These are phyloP conservation scores for Fusarium sp. DNA, from an alignment of 2,329 filamentous ascomycete species.

Conservation along the genomic window DNA sequence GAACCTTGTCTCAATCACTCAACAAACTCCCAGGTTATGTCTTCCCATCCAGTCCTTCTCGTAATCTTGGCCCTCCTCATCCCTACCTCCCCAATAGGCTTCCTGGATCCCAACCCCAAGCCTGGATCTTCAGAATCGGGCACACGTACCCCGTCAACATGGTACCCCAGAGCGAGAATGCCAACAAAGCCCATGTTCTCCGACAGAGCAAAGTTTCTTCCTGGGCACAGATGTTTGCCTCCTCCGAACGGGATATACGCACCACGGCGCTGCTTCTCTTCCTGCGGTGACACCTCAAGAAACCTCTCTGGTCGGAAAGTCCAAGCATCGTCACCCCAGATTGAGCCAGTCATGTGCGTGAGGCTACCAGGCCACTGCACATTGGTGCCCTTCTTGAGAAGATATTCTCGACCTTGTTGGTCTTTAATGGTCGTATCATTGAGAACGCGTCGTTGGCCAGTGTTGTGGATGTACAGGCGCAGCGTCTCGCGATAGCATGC, in stretches of 20 bases:
- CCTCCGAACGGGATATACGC: conserved; percentile 19
- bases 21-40: background rate
- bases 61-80: background rate
- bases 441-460: conserved; percentile 1
- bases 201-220: conserved; percentile 4
- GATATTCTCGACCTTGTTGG: background rate
- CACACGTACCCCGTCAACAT: background rate
- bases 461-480: conserved; percentile 1
- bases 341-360: background rate
- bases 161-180: background rate
- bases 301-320: background rate
- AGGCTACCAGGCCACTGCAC: conserved; percentile 10
- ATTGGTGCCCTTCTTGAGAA: conserved; percentile 13
- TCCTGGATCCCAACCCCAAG: background rate
- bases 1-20: background rate
- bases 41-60: background rate
- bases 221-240: conserved; percentile 16
- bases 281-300: background rate
- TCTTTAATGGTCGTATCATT: conserved; percentile 7
- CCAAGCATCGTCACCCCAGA: conserved; percentile 8
- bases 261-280: conserved; percentile 2
- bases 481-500: conserved; percentile 9
- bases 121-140: conserved; percentile 1
- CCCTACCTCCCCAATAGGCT: background rate
- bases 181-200: conserved; percentile 9